Evolutionary conservation across 106 monocot species (phyloP).

Genomic region (Phalaenopsis equestris): DNA sequence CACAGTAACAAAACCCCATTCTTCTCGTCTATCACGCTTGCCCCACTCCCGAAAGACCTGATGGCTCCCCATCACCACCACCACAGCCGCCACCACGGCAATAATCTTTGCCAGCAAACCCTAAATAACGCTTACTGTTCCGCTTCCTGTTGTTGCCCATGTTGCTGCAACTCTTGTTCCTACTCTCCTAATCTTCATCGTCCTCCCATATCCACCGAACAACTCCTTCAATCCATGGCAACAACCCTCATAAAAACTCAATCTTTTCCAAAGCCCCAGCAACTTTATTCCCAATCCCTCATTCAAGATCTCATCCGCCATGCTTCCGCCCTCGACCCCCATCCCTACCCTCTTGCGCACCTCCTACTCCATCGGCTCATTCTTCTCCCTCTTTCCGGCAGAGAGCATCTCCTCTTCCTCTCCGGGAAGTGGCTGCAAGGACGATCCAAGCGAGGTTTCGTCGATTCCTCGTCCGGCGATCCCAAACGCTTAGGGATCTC

Average conservation of each 20-base stretch:
- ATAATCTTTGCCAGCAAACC: background rate
- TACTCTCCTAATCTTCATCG: background rate
- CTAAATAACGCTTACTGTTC: slow-evolving; percentile 16
- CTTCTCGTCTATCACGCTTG: background rate
- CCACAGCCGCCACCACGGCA: slow-evolving; percentile 15
- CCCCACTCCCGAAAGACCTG: background rate
- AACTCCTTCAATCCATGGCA: slow-evolving; percentile 29
- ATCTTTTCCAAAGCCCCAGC: slow-evolving; percentile 11
- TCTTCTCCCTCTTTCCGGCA: background rate
- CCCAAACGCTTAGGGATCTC: slow-evolving; percentile 63
- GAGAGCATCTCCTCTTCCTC: slow-evolving; percentile 10
- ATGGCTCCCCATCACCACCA: slow-evolving; percentile 23
- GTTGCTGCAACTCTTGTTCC: slow-evolving; percentile 10
- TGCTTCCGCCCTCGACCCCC: slow-evolving; percentile 27
- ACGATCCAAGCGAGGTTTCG: slow-evolving; percentile 73
- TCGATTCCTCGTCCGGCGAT: slow-evolving; percentile 54
- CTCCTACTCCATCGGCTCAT: background rate
- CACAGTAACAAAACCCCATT: background rate
- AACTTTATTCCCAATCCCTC: slow-evolving; percentile 12
- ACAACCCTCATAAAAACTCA: slow-evolving; percentile 11
- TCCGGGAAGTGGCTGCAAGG: slow-evolving; percentile 58
- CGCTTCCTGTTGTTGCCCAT: slow-evolving; percentile 11
- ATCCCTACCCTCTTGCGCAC: slow-evolving; percentile 13
- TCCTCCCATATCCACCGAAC: slow-evolving; percentile 18
- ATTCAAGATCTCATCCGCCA: slow-evolving; percentile 36